Percentiles rank a stretch among this genome's conserved stretches.
Evolutionary conservation across 345 rosid genomes (phyloP).

Genomic region (Cardamine resedifolia): DNA sequence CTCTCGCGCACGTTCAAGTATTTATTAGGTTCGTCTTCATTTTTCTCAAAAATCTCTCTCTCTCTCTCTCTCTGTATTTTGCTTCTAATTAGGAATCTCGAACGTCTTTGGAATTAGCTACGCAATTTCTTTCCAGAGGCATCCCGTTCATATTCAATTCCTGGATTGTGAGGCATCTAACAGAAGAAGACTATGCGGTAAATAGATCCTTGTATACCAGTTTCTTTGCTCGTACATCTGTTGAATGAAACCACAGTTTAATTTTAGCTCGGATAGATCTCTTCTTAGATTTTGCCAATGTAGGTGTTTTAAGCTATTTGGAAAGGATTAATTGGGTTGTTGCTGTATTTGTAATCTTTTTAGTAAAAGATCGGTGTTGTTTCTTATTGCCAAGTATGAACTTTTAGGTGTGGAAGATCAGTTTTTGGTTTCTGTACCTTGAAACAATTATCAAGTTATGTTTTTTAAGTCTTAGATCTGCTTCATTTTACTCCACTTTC

Average conservation of each 20-base stretch:
- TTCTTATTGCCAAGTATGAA: not conserved
- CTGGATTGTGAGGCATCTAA: constrained; percentile 79
- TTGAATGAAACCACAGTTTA: not conserved
- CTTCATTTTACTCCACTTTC: not conserved
- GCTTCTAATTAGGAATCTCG: not conserved
- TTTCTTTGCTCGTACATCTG: not conserved
- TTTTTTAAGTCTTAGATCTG: not conserved
- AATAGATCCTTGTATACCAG: not conserved
- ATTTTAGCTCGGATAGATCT: not conserved
- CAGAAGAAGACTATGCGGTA: constrained; percentile 76
- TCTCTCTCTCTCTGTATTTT: not conserved
- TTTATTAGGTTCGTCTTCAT: constrained; percentile 46
- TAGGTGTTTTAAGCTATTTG: constrained; percentile 12
- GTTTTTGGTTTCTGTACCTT: not conserved
- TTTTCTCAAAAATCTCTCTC: not conserved
- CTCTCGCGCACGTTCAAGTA: constrained; percentile 71
- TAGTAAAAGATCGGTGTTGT: not conserved
- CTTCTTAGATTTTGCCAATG: constrained; percentile 10
- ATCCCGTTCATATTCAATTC: constrained; percentile 82
- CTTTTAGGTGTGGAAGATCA: not conserved
- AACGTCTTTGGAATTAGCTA: constrained; percentile 41
- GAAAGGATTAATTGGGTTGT: not conserved
- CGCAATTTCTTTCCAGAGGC: constrained; percentile 81
- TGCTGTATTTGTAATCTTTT: not conserved
- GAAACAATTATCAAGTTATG: not conserved